Conservation (phyloP, 768 basidiomycete genomes). For the Collybia sordida region DNA sequence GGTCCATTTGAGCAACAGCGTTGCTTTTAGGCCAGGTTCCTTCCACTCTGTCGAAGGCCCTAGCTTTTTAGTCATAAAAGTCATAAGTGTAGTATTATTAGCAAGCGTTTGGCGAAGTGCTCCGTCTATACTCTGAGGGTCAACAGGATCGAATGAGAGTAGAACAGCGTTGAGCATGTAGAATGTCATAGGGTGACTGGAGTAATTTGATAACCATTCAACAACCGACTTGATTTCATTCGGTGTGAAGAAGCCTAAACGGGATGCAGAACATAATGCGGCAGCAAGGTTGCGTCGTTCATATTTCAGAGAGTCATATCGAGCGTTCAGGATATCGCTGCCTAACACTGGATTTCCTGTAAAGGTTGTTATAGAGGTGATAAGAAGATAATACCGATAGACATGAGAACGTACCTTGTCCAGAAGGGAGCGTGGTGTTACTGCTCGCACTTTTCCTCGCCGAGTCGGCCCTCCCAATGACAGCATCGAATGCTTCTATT, state of each 20-base stretch:
- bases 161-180: conserved; percentile 69
- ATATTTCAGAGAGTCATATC: conserved; percentile 71
- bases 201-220: conserved; percentile 69
- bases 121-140: conserved; percentile 48
- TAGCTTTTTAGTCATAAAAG: conserved; percentile 61
- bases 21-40: conserved; percentile 67
- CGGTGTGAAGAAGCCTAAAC: conserved; percentile 58
- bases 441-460: conserved; percentile 64
- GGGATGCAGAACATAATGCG: conserved; percentile 61
- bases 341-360: conserved; percentile 55
- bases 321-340: conserved; percentile 62
- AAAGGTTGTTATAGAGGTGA: conserved; percentile 2
- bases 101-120: conserved; percentile 47
- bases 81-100: conserved; percentile 43
- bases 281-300: conserved; percentile 70
- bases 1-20: conserved; percentile 83
- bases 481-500: conserved; percentile 57
- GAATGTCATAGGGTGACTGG: conserved; percentile 67
- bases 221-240: conserved; percentile 61
- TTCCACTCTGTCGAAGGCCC: conserved; percentile 59
- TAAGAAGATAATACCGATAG: not conserved
- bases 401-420: conserved; percentile 46
- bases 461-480: conserved; percentile 51
- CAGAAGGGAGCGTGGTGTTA: conserved; percentile 55
- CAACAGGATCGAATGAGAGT: conserved; percentile 64